Base-by-base conservation (phyloP, 208 protist genomes). In the Leishmania lainsoni region DNA sequence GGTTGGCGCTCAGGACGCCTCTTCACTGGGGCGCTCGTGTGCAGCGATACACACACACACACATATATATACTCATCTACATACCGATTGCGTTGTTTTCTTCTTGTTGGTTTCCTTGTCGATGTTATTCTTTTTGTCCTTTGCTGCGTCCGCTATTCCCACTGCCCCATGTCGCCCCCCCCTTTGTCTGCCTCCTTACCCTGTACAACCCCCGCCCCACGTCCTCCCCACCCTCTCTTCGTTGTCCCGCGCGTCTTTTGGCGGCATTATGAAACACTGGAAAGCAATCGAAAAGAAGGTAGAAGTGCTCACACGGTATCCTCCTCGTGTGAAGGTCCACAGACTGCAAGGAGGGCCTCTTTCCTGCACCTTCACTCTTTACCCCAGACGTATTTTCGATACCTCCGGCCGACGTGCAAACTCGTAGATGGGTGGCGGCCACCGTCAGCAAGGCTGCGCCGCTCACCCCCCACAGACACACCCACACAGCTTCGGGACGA, bases 61-160 rank as follows among this genome's bases (percentile, higher is more conserved):
- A 51, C n/a, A 81, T 58, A 78, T 71, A 78, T 71, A 78, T 42
- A 81, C 81, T 42, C 29, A 81, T 81, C 59, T 75, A 73, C 22
- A 39, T 72, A 72, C 26, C 26, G 10, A 0, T 0, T 49, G 42
- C 42, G 14, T 54, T 29, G 20, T 75, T 56, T 75, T 75, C 32
- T 32, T 75, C 54, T 75, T 75, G 12, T 35, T 22, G 69, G 32
- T 2, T 45, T 45, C 69, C 32, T 22, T 35, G 17, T 17, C 5
- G 8, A 9, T n/a, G 69, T 45, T 48, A 35, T 14, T 35, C 22
- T 73, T 14, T 0, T n/a, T 65, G 22, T 65, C 16, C 22, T 45
- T 45, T 45, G 42, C 42, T 45, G 42, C 42, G 42, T 45, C 42
- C 42, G 42, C 42, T 45, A 45, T 45, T 45, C 42, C 42, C 42